Conservation (phyloP, 116 monocot species). For the Posidonia oceanica region DNA sequence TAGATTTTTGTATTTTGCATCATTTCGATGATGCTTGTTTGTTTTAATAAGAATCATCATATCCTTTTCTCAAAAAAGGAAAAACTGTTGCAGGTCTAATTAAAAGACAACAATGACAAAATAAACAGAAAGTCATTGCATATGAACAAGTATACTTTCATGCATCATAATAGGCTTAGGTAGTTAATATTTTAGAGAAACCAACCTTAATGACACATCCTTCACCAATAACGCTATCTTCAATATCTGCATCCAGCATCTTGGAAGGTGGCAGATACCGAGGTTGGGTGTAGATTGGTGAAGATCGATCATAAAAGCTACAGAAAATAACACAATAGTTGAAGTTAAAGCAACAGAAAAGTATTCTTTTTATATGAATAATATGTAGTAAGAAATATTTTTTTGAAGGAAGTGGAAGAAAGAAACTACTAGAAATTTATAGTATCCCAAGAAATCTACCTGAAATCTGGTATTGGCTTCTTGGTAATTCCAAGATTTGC, state of each 20-base stretch:
- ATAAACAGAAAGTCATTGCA: no score
- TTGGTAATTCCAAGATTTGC: conserved; percentile 99
- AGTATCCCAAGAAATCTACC: conserved; percentile 25
- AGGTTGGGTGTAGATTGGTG: conserved; percentile 94
- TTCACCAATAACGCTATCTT: conserved; percentile 97
- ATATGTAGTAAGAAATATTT: background rate
- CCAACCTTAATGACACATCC: conserved; percentile 95
- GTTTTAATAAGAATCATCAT: no score
- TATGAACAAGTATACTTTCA: no score
- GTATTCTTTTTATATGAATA: no score
- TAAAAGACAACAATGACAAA: no score
- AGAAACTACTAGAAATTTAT: background rate
- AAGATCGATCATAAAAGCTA: conserved; percentile 97
- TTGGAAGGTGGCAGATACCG: conserved; percentile 95
- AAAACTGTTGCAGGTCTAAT: no score
- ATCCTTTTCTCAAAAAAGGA: no score
- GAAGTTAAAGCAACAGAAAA: no score
- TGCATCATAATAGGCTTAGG: no score
- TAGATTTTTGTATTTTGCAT: no score
- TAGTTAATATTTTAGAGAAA: background rate
- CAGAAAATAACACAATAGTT: conserved; percentile 4
- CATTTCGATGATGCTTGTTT: no score
- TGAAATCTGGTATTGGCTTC: conserved; percentile 92
- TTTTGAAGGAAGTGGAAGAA: background rate
- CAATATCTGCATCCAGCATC: conserved; percentile 90